These are phyloP conservation scores for Starmerella stigmatis DNA, from an alignment of 805 yeast genomes.

Conservation along the genomic window DNA sequence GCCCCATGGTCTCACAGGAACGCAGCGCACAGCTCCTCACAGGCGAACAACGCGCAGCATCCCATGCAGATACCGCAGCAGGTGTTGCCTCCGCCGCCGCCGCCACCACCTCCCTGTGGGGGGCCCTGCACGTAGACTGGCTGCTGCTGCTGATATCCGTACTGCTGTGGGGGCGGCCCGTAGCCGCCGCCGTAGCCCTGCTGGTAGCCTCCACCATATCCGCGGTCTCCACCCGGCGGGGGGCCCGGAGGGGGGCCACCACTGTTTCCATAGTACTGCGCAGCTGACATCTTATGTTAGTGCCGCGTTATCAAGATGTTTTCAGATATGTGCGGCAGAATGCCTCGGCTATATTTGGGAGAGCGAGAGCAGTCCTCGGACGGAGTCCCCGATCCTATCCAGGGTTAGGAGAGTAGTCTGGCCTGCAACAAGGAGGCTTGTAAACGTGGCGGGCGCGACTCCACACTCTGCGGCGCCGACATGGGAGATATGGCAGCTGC, in stretches of 20 bases:
- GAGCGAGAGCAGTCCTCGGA: too few species aligned
- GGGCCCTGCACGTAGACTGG: conserved; percentile 31
- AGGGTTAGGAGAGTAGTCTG: too few species aligned
- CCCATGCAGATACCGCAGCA: conserved; percentile 25
- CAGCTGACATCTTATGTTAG: conserved; percentile 21
- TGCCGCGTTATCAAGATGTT: too few species aligned
- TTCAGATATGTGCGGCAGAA: too few species aligned
- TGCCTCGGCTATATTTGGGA: too few species aligned
- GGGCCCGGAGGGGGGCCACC: conserved; percentile 14
- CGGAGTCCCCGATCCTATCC: too few species aligned
- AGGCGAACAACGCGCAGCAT: conserved; percentile 23
- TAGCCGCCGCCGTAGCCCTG: conserved; percentile 22
- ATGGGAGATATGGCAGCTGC: too few species aligned
- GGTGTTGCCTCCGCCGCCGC: conserved; percentile 25
- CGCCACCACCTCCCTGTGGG: conserved; percentile 20
- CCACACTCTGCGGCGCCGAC: too few species aligned
- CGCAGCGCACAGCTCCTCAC: conserved; percentile 23
- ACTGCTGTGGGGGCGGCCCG: conserved; percentile 24
- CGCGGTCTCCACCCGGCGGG: conserved; percentile 14
- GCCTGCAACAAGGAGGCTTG: too few species aligned
- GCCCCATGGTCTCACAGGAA: background rate
- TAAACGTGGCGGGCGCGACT: too few species aligned
- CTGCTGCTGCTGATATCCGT: conserved; percentile 29
- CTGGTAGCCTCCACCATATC: conserved; percentile 24
- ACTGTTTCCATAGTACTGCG: conserved; percentile 19